phyloP scores from a whole-genome alignment of 2,329 filamentous ascomycete genomes.

The Exserohilum rostratum region DNA sequence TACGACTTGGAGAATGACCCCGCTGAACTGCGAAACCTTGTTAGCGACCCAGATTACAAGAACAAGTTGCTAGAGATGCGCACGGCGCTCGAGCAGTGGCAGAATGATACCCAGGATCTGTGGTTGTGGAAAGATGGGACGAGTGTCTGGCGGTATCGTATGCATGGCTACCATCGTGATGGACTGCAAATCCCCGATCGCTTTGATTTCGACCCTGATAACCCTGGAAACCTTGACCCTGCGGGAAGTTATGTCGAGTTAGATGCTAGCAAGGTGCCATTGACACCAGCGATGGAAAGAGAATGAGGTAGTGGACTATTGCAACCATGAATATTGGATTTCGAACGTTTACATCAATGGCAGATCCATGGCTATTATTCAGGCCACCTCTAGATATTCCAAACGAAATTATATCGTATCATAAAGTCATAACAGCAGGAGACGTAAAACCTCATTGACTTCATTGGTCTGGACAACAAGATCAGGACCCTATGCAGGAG shows the following conservation, averaged over 20 bases:
- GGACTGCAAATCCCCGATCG: not conserved
- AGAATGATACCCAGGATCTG: not conserved
- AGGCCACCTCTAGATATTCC: too few relatives aligned
- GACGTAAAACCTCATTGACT: too few relatives aligned
- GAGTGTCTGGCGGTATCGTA: constrained; percentile 1
- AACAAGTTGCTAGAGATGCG: not conserved
- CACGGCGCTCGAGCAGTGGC: not conserved
- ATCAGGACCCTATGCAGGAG: too few relatives aligned
- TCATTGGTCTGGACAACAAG: too few relatives aligned
- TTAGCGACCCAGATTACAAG: not conserved
- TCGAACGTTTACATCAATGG: too few relatives aligned
- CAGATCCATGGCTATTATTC: too few relatives aligned
- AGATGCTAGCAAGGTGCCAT: not conserved
- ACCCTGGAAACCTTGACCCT: not conserved
- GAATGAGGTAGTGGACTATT: too few relatives aligned
- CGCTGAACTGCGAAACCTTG: not conserved
- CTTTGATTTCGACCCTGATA: not conserved
- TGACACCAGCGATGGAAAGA: not conserved
- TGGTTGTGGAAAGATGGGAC: not conserved
- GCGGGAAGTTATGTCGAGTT: not conserved
- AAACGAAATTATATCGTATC: too few relatives aligned
- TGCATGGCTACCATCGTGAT: not conserved
- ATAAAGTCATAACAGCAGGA: too few relatives aligned
- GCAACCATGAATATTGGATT: too few relatives aligned
- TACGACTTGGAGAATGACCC: not conserved